Percentiles rank a stretch among this genome's conserved stretches.
phyloP scores from a whole-genome alignment of 176 grass and related monocot genomes.

The Triticum aestivum region DNA sequence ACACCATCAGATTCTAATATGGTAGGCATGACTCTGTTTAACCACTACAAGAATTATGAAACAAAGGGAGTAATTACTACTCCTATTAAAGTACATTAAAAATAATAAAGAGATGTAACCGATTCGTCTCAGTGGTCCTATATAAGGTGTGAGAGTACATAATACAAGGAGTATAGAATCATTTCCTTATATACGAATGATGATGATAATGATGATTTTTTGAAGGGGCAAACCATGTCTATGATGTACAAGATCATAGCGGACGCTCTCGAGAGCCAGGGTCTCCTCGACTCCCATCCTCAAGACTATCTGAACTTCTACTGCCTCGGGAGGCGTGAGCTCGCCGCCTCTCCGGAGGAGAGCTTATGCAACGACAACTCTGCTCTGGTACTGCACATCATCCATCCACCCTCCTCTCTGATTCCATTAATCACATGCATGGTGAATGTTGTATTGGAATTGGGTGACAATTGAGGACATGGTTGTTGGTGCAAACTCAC shows the following conservation, averaged over 20 bases:
- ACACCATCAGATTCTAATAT: no score
- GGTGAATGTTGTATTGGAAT: neutral
- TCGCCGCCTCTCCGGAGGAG: neutral
- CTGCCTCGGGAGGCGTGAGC: constrained; percentile 66
- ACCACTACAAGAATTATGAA: no score
- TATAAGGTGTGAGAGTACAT: no score
- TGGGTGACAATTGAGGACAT: no score
- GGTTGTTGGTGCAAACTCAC: neutral
- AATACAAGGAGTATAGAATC: no score
- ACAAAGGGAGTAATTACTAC: no score
- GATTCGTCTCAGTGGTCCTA: no score
- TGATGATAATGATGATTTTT: neutral
- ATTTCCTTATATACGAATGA: neutral
- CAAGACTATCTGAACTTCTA: constrained; percentile 75
- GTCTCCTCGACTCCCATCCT: constrained; percentile 41
- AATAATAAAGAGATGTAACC: no score
- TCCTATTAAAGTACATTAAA: no score
- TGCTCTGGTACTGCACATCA: constrained; percentile 20
- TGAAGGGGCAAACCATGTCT: constrained; percentile 71
- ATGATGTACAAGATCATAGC: constrained; percentile 74
- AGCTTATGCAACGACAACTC: constrained; percentile 46
- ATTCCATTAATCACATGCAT: neutral
- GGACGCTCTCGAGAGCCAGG: constrained; percentile 50
- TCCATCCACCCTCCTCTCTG: no score
- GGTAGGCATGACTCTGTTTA: no score